phyloP scores from a whole-genome alignment of 306 rosid species.

The Castanopsis chinensis region DNA sequence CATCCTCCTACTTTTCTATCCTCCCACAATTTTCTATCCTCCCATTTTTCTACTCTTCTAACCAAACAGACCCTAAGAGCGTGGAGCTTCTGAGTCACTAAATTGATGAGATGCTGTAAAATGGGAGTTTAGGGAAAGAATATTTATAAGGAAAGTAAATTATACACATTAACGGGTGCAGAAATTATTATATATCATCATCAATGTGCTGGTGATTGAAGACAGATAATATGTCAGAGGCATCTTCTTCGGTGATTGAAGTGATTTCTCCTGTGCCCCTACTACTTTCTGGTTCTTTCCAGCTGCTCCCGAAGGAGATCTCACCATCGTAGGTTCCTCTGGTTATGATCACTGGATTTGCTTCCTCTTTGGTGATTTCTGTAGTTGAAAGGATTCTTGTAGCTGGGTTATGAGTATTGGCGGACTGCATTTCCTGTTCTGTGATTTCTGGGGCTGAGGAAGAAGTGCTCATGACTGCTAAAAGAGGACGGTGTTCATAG shows the following conservation, averaged over 20 bases:
- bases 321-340: conserved; percentile 51
- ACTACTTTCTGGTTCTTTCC: conserved; percentile 34
- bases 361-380: conserved; percentile 24
- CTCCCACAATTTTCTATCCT: no score
- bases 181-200: conserved; percentile 1
- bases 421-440: conserved; percentile 12
- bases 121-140: no score
- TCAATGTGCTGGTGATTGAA: conserved; percentile 9
- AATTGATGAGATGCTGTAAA: no score
- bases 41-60: no score
- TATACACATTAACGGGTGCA: no score
- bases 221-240: conserved; percentile 8
- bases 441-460: conserved; percentile 2
- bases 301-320: conserved; percentile 55
- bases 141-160: no score
- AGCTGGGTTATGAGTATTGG: not conserved
- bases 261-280: conserved; percentile 36
- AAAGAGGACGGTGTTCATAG: not conserved
- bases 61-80: no score
- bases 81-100: no score
- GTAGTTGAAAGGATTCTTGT: not conserved
- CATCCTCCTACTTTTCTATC: no score
- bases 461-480: not conserved
- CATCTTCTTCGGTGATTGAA: conserved; percentile 48
- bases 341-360: conserved; percentile 18